A percentile compares a stretch with the other conserved stretches of the same genome.
These are phyloP conservation scores for Coprinellus micaceus DNA, from an alignment of 768 basidiomycete genomes.

Conservation along the genomic window DNA sequence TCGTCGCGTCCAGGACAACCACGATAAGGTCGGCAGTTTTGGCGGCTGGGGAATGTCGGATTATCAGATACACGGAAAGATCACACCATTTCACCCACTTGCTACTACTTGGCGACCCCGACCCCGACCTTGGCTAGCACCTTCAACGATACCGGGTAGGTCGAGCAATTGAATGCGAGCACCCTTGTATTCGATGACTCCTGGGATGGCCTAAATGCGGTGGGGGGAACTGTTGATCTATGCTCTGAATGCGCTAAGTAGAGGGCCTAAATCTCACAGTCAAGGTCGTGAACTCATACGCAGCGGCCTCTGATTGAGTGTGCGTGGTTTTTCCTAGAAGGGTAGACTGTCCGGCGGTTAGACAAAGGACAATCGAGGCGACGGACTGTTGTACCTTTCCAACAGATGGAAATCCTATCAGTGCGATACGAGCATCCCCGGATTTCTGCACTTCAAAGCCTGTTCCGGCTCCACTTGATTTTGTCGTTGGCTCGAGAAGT, in stretches of 20 bases:
- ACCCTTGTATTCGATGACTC: constrained; percentile 94
- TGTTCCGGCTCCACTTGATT: constrained; percentile 74
- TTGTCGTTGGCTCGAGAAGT: constrained; percentile 85
- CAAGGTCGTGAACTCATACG: constrained; percentile 94
- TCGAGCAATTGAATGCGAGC: constrained; percentile 89
- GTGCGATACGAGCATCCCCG: constrained; percentile 85
- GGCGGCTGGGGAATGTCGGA: constrained; percentile 43
- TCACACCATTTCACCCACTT: constrained; percentile 41
- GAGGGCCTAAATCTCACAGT: constrained; percentile 79
- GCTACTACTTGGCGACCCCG: constrained; percentile 96
- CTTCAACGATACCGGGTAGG: constrained; percentile 94
- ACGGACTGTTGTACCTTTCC: constrained; percentile 56
- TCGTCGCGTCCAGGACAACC: constrained; percentile 90
- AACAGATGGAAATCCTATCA: constrained; percentile 95
- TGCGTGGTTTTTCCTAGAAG: constrained; percentile 88
- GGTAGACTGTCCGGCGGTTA: constrained; percentile 59
- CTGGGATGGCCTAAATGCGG: constrained; percentile 96
- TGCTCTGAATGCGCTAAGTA: too few relatives aligned
- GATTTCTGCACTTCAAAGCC: constrained; percentile 83
- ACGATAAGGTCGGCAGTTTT: constrained; percentile 93
- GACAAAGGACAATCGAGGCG: not conserved
- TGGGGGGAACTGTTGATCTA: too few relatives aligned
- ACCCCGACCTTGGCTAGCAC: constrained; percentile 85
- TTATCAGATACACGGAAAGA: not conserved
- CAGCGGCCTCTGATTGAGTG: constrained; percentile 83